Conservation (phyloP, 345 rosid species). For the Rhizophora mangle region DNA sequence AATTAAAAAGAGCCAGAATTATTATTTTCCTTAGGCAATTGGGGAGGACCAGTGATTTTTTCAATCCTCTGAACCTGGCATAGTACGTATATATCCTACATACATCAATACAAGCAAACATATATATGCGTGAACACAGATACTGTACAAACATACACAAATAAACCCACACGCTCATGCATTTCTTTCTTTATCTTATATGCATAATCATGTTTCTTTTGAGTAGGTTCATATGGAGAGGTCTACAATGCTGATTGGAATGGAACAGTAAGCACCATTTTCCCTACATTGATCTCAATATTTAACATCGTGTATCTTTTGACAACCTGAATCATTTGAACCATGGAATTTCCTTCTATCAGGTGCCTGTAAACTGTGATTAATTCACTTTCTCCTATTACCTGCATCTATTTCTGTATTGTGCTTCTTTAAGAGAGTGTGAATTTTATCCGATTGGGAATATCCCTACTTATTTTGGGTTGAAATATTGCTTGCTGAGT, state of each 20-base stretch:
- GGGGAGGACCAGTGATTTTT: no score
- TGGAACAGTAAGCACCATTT: slow-evolving; percentile 75
- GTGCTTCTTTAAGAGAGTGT: neutral
- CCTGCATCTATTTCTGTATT: neutral
- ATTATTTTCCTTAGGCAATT: no score
- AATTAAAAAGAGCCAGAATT: no score
- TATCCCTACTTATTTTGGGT: neutral
- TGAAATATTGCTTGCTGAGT: neutral
- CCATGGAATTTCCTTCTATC: neutral
- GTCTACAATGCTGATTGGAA: slow-evolving; percentile 98
- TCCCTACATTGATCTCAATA: slow-evolving; percentile 9
- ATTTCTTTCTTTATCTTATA: neutral
- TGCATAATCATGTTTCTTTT: slow-evolving; percentile 15
- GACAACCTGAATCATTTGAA: neutral
- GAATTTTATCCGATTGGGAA: neutral
- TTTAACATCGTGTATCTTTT: neutral
- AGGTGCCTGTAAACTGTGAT: neutral
- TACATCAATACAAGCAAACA: no score
- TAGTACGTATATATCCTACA: no score
- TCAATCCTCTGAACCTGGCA: no score
- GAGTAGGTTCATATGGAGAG: slow-evolving; percentile 95
- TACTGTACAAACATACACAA: no score
- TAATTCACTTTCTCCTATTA: neutral
- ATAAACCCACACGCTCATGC: neutral
- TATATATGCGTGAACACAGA: no score